A percentile compares a stretch with the other conserved stretches of the same genome.
These are phyloP conservation scores for Quambalaria eucalypti DNA, from an alignment of 1,284 basidiomycete species.

Conservation along the genomic window DNA sequence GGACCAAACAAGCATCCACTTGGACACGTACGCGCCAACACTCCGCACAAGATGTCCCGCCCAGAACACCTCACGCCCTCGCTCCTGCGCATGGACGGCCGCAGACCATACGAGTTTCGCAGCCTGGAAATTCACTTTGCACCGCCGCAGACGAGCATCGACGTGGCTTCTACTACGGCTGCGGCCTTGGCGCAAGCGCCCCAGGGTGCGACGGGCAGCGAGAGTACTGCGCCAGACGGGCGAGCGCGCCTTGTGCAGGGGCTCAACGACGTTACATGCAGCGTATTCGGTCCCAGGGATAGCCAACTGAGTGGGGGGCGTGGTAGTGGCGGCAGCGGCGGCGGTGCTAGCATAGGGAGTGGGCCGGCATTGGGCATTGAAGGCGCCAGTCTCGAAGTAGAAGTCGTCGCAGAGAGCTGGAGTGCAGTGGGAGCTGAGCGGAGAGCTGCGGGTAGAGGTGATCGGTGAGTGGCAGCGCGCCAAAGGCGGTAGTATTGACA, in stretches of 20 bases:
- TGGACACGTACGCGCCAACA: too few species aligned
- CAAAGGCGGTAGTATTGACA: too few species aligned
- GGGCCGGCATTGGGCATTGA: neutral
- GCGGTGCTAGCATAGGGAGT: neutral
- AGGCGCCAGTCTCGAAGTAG: neutral
- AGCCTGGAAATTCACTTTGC: neutral
- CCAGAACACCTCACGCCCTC: neutral
- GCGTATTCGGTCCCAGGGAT: conserved; percentile 1
- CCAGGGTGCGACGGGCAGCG: too few species aligned
- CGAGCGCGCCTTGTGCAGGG: neutral
- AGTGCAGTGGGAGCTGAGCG: neutral
- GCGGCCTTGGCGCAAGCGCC: too few species aligned
- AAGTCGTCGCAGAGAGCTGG: neutral
- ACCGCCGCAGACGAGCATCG: neutral
- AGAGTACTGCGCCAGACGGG: neutral
- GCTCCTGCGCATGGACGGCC: conserved; percentile 1
- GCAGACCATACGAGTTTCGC: neutral
- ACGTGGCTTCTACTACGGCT: neutral
- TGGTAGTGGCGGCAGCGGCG: neutral
- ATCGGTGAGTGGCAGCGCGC: neutral
- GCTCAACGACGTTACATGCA: neutral
- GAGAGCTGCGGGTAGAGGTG: neutral
- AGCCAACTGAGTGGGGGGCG: neutral
- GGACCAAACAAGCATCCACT: too few species aligned
- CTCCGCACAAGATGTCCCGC: too few species aligned